phyloP scores from a whole-genome alignment of 2,329 filamentous ascomycete species.

The Nemania sp. region DNA sequence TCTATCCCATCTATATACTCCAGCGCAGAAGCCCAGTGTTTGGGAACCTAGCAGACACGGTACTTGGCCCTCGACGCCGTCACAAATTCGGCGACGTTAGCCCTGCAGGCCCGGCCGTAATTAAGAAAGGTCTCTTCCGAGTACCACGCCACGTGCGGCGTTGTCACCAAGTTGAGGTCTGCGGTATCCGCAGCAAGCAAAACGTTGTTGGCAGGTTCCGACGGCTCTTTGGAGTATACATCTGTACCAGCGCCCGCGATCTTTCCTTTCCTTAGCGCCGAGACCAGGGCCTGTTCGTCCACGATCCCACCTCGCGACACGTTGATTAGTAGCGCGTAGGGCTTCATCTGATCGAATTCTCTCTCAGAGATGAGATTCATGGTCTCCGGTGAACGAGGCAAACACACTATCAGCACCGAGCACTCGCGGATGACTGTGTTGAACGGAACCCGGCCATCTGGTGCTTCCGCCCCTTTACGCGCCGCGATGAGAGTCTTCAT shows the following conservation, averaged over 20 bases:
- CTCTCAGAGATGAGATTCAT: slow-evolving; percentile 32
- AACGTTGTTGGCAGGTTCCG: slow-evolving; percentile 28
- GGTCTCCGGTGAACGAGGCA: slow-evolving; percentile 37
- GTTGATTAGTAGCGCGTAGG: slow-evolving; percentile 36
- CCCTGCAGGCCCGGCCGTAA: slow-evolving; percentile 31
- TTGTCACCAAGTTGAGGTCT: slow-evolving; percentile 37
- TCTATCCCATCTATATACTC: background rate
- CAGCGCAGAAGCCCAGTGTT: background rate
- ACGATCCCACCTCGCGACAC: slow-evolving; percentile 41
- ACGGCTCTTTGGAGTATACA: slow-evolving; percentile 37
- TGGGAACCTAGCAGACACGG: slow-evolving; percentile 20
- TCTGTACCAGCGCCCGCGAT: slow-evolving; percentile 39
- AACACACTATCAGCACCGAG: slow-evolving; percentile 35
- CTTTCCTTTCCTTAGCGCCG: slow-evolving; percentile 31
- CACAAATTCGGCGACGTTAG: slow-evolving; percentile 35
- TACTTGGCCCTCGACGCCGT: slow-evolving; percentile 28
- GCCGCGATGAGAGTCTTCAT: slow-evolving; percentile 37
- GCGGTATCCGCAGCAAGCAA: slow-evolving; percentile 31
- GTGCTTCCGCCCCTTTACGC: slow-evolving; percentile 31
- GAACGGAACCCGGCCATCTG: slow-evolving; percentile 34
- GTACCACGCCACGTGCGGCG: slow-evolving; percentile 40
- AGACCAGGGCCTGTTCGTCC: slow-evolving; percentile 36
- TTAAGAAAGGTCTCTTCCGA: slow-evolving; percentile 37
- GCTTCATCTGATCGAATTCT: slow-evolving; percentile 34
- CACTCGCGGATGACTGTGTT: slow-evolving; percentile 33